Evolutionary conservation across 768 basidiomycete genomes (phyloP), one percentile per base, ranked within the genome.

Genomic region (Pleurotus cornucopiae): DNA sequence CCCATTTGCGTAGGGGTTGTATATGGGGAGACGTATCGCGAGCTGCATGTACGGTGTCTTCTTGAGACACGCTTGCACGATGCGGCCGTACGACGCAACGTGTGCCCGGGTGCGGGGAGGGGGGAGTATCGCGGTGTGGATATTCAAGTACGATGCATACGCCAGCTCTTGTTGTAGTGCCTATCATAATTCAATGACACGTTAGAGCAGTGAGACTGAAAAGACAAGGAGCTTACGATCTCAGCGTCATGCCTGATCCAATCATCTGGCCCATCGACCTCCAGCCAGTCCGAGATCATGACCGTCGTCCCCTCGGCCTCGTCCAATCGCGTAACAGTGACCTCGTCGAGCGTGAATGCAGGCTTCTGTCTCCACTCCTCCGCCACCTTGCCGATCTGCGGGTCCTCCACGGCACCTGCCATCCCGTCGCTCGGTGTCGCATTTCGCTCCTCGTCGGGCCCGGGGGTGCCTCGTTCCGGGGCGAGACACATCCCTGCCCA

Each of bases 161-260:
- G 91, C 80, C 13, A 97, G 79, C 69, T 99, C 97, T 72, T 98
- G 94, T 55, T 86, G 84, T 13, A 99, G 79, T 9, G 97, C 96
- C 94, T 96, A 58, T 52, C 48, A 34, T 34, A 7, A 34, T 11
- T 34, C 30, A 9, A 43, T 16, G 47, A 37, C 25, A 58, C 16
- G 4, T 26, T 51, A 51, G 49, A 56, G 30, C 9, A 34, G 11
- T 34, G 59, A 63, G 58, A 60, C 41, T 20, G 45, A 11, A 56
- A 46, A 60, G 49, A 58, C 61, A 30, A 45, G 51, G 44, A 43
- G 78, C 89, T 71, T 69, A 94, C 94, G 54, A 96, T 89, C 72
- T 96, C 97, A 45, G 94, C 89, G 66, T 99, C 97, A 63, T 96
- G 92, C 45, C 97, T 84, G 54, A 98, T 86, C 79, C 95, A 93